Conservation (phyloP, 345 rosid genomes). For the Ailanthus altissimus region DNA sequence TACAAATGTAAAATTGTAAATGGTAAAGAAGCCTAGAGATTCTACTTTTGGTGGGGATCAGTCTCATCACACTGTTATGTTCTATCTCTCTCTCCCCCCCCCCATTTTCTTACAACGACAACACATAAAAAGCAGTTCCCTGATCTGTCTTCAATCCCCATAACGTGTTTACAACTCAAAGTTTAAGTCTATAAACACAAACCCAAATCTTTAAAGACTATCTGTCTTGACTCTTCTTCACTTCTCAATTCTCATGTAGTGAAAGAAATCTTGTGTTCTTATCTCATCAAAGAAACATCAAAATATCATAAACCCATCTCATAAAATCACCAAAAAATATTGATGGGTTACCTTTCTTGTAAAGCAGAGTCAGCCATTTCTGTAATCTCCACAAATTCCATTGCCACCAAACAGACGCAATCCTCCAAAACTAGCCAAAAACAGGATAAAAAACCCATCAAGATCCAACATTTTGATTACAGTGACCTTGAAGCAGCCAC, state of each 20-base stretch:
- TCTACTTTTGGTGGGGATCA: slow-evolving; percentile 40
- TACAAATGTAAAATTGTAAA: too few species aligned
- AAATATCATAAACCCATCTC: slow-evolving; percentile 7
- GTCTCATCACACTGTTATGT: neutral
- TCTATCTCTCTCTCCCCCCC: neutral
- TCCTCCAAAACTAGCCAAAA: slow-evolving; percentile 38
- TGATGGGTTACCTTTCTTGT: slow-evolving; percentile 91
- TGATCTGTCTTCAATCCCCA: slow-evolving; percentile 10
- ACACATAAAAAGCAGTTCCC: neutral
- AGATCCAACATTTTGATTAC: slow-evolving; percentile 79
- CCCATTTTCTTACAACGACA: too few species aligned
- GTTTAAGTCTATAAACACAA: neutral
- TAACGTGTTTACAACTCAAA: neutral
- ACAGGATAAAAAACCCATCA: slow-evolving; percentile 50
- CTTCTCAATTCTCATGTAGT: neutral
- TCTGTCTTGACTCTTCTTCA: neutral
- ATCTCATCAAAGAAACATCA: neutral
- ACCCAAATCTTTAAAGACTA: neutral
- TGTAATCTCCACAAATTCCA: slow-evolving; percentile 37
- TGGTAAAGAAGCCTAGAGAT: slow-evolving; percentile 29
- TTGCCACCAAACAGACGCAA: slow-evolving; percentile 32
- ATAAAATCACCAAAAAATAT: neutral
- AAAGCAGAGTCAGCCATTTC: slow-evolving; percentile 66
- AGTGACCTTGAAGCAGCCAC: slow-evolving; percentile 94
- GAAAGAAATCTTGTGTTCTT: neutral